These are phyloP conservation scores for Penicillium arizonense DNA, from an alignment of 495 filamentous ascomycete genomes.

Conservation along the genomic window DNA sequence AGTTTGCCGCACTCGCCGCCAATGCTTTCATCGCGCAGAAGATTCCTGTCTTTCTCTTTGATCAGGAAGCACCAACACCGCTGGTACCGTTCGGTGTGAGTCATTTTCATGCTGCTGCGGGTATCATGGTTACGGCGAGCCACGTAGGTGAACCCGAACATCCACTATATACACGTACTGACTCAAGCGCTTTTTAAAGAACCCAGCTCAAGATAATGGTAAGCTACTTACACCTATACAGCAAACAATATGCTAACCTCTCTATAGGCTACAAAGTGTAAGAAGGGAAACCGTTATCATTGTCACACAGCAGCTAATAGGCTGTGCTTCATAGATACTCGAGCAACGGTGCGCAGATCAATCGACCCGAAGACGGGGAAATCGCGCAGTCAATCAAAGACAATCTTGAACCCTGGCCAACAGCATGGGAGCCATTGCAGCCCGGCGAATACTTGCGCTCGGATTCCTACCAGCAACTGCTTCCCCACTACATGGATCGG, in stretches of 20 bases:
- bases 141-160: conserved; percentile 40
- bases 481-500: conserved; percentile 41
- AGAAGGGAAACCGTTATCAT: conserved; percentile 8
- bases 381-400: conserved; percentile 60
- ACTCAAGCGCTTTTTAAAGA: conserved; percentile 34
- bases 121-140: conserved; percentile 72
- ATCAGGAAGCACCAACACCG: conserved; percentile 57
- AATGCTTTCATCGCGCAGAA: conserved; percentile 61
- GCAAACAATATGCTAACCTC: conserved; percentile 8
- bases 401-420: conserved; percentile 54
- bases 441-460: conserved; percentile 40
- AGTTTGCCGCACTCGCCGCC: conserved; percentile 62
- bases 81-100: conserved; percentile 67
- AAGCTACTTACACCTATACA: conserved; percentile 3
- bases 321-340: conserved; percentile 49
- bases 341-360: conserved; percentile 68
- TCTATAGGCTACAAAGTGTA: conserved; percentile 64
- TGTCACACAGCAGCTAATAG: conserved; percentile 2
- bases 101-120: conserved; percentile 56
- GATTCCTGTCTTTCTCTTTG: conserved; percentile 62
- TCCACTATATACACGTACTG: conserved; percentile 1
- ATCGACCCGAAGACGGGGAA: conserved; percentile 59
- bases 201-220: conserved; percentile 68
- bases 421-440: conserved; percentile 49
- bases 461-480: conserved; percentile 38